Percentiles rank a stretch among this genome's conserved stretches.
Evolutionary conservation across 495 filamentous ascomycete species (phyloP).

Genomic region (Penicillium paradoxum): DNA sequence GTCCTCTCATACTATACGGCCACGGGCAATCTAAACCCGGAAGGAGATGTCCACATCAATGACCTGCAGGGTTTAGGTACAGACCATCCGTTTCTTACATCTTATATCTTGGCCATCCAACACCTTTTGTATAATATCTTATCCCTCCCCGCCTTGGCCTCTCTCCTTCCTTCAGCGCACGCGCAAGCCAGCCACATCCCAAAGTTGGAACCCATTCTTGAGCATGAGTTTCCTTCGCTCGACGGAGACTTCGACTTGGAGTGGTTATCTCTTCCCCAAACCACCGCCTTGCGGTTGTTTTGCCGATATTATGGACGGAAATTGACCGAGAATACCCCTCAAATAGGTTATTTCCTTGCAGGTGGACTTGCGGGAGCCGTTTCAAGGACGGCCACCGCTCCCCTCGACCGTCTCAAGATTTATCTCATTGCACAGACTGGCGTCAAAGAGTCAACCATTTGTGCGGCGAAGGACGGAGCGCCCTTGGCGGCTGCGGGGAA

Average conservation of each 20-base stretch:
- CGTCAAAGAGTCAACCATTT: conserved; percentile 51
- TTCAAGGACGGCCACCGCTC: conserved; percentile 88
- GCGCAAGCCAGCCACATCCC: conserved; percentile 29
- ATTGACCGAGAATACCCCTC: conserved; percentile 60
- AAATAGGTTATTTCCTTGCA: conserved; percentile 94
- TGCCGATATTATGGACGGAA: conserved; percentile 49
- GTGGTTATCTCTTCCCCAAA: conserved; percentile 42
- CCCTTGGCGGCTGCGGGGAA: conserved; percentile 61
- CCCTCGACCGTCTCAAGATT: conserved; percentile 93
- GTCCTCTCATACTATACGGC: conserved; percentile 90
- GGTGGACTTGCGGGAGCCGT: conserved; percentile 89
- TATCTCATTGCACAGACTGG: conserved; percentile 92
- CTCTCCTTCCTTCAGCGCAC: conserved; percentile 36
- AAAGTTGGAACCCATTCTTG: conserved; percentile 23
- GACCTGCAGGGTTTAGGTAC: conserved; percentile 94
- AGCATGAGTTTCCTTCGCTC: conserved; percentile 27
- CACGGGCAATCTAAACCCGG: conserved; percentile 82
- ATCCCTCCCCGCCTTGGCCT: conserved; percentile 35
- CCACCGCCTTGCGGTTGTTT: conserved; percentile 46
- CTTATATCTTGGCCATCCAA: conserved; percentile 34
- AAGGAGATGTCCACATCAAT: conserved; percentile 92
- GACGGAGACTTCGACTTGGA: conserved; percentile 42
- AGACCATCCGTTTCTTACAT: conserved; percentile 64
- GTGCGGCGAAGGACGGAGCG: conserved; percentile 67
- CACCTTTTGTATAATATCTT: conserved; percentile 39